A percentile compares a stretch with the other conserved stretches of the same genome.
phyloP scores from a whole-genome alignment of 495 filamentous ascomycete genomes.

The Aspergillus sparsus region DNA sequence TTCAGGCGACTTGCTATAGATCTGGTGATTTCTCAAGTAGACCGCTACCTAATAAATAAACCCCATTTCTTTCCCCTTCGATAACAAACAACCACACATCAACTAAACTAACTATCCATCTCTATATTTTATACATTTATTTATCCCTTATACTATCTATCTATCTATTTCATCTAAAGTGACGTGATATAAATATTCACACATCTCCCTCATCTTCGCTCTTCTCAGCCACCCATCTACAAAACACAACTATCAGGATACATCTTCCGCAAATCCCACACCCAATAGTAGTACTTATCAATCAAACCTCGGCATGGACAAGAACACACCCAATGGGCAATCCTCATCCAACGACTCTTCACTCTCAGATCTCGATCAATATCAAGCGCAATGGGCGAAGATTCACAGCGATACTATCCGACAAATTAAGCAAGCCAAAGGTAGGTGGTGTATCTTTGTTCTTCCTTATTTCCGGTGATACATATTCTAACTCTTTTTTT shows the following conservation, averaged over 20 bases:
- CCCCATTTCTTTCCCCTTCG: background rate
- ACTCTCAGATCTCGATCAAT: constrained; percentile 12
- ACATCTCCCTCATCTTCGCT: no score
- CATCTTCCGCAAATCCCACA: background rate
- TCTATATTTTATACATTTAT: background rate
- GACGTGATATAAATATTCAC: background rate
- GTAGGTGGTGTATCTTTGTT: constrained; percentile 2
- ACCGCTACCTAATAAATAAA: background rate
- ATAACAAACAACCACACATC: background rate
- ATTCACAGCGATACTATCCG: constrained; percentile 24
- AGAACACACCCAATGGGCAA: constrained; percentile 2
- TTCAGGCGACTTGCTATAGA: background rate
- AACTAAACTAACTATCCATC: background rate
- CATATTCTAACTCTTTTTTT: background rate
- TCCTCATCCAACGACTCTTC: background rate
- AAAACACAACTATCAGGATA: background rate
- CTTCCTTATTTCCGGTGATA: background rate
- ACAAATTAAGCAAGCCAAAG: constrained; percentile 22
- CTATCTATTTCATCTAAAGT: background rate
- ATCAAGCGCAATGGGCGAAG: constrained; percentile 23
- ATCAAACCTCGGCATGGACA: constrained; percentile 10
- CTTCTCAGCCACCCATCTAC: background rate
- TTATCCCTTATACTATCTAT: background rate
- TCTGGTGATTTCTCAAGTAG: background rate
- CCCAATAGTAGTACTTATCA: background rate